Conservation (phyloP, 2,329 filamentous ascomycete species). For the Pestalotiopsis sp. region DNA sequence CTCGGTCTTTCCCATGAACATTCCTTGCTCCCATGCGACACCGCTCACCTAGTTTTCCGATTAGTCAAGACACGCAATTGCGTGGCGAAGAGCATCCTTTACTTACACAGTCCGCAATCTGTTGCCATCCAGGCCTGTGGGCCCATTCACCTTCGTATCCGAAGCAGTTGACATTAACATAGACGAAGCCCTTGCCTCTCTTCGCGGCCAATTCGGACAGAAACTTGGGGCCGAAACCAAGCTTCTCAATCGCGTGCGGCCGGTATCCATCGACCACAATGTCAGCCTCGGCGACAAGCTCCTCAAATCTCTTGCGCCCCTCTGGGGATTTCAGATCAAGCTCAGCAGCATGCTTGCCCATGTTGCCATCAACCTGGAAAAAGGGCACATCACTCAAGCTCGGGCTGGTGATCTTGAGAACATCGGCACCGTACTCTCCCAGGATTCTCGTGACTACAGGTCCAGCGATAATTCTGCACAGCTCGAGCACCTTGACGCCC, state of each 20-base stretch:
- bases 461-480: constrained; percentile 75
- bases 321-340: constrained; percentile 59
- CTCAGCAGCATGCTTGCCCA: constrained; percentile 68
- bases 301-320: constrained; percentile 59
- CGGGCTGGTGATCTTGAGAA: constrained; percentile 71
- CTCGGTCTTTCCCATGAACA: constrained; percentile 47
- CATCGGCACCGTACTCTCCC: constrained; percentile 73
- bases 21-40: constrained; percentile 36
- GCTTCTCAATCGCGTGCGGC: constrained; percentile 63
- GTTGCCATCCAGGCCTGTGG: constrained; percentile 64
- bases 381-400: constrained; percentile 69
- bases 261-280: constrained; percentile 71
- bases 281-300: constrained; percentile 62
- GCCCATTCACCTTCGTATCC: constrained; percentile 64
- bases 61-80: background rate
- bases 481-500: constrained; percentile 72
- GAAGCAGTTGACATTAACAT: constrained; percentile 73
- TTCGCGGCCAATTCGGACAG: constrained; percentile 53
- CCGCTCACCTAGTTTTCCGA: constrained; percentile 25
- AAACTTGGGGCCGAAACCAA: constrained; percentile 62
- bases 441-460: constrained; percentile 72
- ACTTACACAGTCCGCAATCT: constrained; percentile 39
- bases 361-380: constrained; percentile 73
- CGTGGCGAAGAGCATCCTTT: constrained; percentile 11
- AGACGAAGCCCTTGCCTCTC: constrained; percentile 64